Evolutionary conservation across 306 rosid genomes (phyloP), one percentile per base, ranked within the genome.

Genomic region (Begonia masoniana): DNA sequence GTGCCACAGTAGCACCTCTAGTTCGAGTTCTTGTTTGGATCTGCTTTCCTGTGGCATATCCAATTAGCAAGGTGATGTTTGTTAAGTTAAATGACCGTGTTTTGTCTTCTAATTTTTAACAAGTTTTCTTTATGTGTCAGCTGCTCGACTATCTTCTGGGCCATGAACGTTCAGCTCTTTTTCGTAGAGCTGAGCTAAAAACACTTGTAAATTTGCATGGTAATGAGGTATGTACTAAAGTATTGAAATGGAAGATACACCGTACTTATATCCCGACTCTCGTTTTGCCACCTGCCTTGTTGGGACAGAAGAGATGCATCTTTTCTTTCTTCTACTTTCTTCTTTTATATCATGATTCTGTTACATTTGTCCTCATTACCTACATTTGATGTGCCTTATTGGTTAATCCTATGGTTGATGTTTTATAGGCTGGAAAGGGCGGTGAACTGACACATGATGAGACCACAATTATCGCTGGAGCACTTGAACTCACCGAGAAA

Each of bases 391-490:
- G 5, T 45, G 4, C 48, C 48, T 10, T 45, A 45, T n/a, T 45
- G 48, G 11, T 45, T 1, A 45, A 45, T 10, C 48, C 48, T 45
- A 45, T 61, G 45, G 3, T 73, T 75, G 69, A 51, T 60, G 51
- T 69, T 67, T 60, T 43, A 56, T 60, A 91, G 99, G 99, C 99
- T 68, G 99, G 99, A 61, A 91, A 91, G 73, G 99, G 99, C 43
- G 99, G 99, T 47, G 99, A 91, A 66, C 64, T 91, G 74, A 78
- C 99, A 9, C 99, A 81, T 67, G 82, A 83, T 66, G 99, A 91
- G 78, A 91, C 99, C n/a, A n/a, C n/a, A n/a, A n/a, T n/a, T n/a
- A 91, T 91, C 72, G 84, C 95, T 41, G 99, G 99, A 66, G 99
- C 99, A 14, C 96, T 91, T 70, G 88, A 75, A 71, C 79, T 91